Evolutionary conservation across 257 asterid species (phyloP), one percentile per base, ranked within the genome.

Genomic region (Rubia yunnanensis): DNA sequence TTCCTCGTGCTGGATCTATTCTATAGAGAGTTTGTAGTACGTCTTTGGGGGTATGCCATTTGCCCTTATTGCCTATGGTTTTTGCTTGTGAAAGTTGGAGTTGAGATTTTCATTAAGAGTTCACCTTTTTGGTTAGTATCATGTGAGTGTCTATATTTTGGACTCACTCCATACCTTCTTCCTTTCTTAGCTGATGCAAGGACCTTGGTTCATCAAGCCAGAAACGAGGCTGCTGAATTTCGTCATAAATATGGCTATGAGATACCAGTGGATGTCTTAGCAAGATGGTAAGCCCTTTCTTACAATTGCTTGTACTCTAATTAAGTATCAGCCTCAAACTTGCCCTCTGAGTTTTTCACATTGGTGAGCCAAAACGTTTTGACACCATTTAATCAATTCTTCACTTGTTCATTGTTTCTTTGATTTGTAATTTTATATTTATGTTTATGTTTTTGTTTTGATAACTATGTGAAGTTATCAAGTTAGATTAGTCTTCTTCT

Each of bases 181-280:
- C 18, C 53, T 60, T 66, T 67, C 48, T 68, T 80, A 94, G 96
- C 99, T 77, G 96, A 94, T 86, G 97, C 96, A 53, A 86, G 97
- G 85, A 84, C 97, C 75, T 83, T 94, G 83, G 97, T 90, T 73
- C 94, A 88, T 75, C 99, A 94, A 86, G 99, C 96, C 10, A 91
- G 99, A 77, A 88, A 82, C 69, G 97, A 89, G 83, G 99, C 99
- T 68, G 95, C 97, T 68, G 97, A 90, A 68, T 94, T 89, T 69
- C 95, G 99, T 56, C 80, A 75, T 70, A 86, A 74, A 79, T 90
- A 83, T 81, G 99, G 99, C 59, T 90, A 94, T 31, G 99, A 94
- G 82, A 94, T 94, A 94, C 95, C 96, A 9, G 99, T 77, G 49
- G 97, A 94, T 64, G 87, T 75, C 28, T 79, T 94, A 83, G 96